A percentile compares a stretch with the other conserved stretches of the same genome.
Conservation (phyloP, 768 basidiomycete genomes). For the Mycena rosella region DNA sequence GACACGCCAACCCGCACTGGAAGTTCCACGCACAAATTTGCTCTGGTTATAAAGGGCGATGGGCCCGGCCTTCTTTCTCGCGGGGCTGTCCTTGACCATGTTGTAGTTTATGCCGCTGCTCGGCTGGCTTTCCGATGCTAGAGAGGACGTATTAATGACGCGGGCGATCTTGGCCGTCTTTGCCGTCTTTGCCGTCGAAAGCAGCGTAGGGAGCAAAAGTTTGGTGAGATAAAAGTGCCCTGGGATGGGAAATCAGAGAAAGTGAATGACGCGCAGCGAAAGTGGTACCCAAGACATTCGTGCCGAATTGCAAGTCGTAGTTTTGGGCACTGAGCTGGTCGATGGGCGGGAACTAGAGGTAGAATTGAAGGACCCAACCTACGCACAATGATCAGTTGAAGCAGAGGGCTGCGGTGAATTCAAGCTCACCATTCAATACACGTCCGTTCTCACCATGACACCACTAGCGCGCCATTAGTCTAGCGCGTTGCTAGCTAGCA, state of each 20-base stretch:
- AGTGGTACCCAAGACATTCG: slow-evolving; percentile 41
- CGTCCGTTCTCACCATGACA: slow-evolving; percentile 32
- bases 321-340: slow-evolving; percentile 39
- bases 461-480: slow-evolving; percentile 34
- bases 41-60: slow-evolving; percentile 38
- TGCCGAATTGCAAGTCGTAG: slow-evolving; percentile 53
- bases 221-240: slow-evolving; percentile 41
- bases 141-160: slow-evolving; percentile 48
- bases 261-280: too few relatives aligned
- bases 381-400: too few relatives aligned
- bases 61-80: slow-evolving; percentile 28
- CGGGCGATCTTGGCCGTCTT: slow-evolving; percentile 44
- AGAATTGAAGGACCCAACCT: too few relatives aligned
- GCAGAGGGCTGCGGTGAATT: too few relatives aligned
- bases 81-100: slow-evolving; percentile 41
- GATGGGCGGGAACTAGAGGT: slow-evolving; percentile 29
- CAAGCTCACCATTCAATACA: too few relatives aligned
- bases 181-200: neutral
- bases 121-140: slow-evolving; percentile 29
- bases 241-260: neutral
- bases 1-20: too few relatives aligned
- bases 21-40: slow-evolving; percentile 34
- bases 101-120: slow-evolving; percentile 30
- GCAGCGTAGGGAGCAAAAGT: slow-evolving; percentile 28
- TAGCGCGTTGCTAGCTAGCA: neutral